Percentiles rank a stretch among this genome's conserved stretches.
phyloP scores from a whole-genome alignment of 108 stramenopile species.

The Ochromonas danica region DNA sequence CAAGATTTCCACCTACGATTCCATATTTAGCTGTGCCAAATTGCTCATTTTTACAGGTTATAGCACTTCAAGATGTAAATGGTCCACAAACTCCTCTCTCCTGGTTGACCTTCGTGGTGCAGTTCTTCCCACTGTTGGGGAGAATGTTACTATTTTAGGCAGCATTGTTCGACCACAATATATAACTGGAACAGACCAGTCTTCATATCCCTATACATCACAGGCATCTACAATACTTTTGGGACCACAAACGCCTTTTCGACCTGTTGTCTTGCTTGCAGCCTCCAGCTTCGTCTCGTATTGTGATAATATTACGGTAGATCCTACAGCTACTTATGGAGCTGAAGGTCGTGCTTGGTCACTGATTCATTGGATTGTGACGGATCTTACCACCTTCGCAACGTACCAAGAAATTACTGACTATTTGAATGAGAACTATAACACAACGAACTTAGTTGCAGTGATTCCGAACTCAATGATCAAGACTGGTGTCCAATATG shows the following conservation, averaged over 20 bases:
- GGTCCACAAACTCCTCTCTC: neutral
- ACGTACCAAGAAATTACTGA: neutral
- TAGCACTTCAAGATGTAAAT: neutral
- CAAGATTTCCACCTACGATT: neutral
- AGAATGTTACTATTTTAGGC: neutral
- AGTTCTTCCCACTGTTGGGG: neutral
- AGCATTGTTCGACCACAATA: neutral
- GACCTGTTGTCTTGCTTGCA: neutral
- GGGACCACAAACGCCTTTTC: neutral
- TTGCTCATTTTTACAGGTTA: neutral
- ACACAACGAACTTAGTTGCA: neutral
- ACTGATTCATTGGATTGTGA: neutral
- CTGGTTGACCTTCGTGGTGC: neutral
- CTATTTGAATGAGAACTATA: conserved; percentile 5
- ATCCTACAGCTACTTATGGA: neutral
- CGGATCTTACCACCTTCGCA: neutral
- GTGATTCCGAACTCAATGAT: neutral
- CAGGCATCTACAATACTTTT: neutral
- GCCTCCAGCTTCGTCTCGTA: neutral
- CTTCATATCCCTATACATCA: neutral
- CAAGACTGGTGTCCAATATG: neutral
- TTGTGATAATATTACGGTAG: neutral
- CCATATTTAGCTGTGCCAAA: neutral
- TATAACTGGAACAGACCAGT: neutral
- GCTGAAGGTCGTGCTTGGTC: neutral